These are phyloP conservation scores for Sclerotinia subarctica DNA, from an alignment of 2,329 filamentous ascomycete genomes.

Conservation along the genomic window DNA sequence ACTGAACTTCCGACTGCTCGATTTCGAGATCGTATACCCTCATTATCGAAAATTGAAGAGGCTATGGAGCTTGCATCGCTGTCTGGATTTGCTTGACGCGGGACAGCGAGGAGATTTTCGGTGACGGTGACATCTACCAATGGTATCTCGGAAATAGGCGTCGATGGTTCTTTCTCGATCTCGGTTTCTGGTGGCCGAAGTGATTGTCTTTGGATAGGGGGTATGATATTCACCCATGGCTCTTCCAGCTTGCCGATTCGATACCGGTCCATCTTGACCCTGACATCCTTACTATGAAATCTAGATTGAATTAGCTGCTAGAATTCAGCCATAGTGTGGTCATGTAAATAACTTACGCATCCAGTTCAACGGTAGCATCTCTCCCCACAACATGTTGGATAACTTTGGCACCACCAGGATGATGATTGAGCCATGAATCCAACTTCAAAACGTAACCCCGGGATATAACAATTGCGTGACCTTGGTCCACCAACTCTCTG, in stretches of 20 bases:
- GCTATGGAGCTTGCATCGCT: constrained; percentile 6
- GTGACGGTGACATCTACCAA: constrained; percentile 43
- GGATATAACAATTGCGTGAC: constrained; percentile 15
- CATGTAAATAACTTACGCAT: constrained; percentile 63
- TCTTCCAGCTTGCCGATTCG: constrained; percentile 80
- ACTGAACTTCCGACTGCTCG: constrained; percentile 35
- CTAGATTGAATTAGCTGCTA: constrained; percentile 44
- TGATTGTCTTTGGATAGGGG: constrained; percentile 67
- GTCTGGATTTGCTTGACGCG: constrained; percentile 2
- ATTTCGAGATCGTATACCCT: neutral
- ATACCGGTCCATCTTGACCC: constrained; percentile 71
- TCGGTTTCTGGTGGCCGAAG: neutral
- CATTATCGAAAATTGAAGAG: constrained; percentile 5
- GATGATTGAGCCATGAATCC: constrained; percentile 83
- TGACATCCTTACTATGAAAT: constrained; percentile 77
- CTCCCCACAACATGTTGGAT: constrained; percentile 91
- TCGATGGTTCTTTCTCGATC: constrained; percentile 6
- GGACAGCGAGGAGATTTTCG: constrained; percentile 64
- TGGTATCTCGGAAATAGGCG: neutral
- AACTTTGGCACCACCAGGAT: constrained; percentile 87
- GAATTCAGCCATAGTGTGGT: neutral
- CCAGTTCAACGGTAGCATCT: constrained; percentile 92
- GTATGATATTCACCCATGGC: constrained; percentile 80
- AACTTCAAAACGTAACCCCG: constrained; percentile 67
- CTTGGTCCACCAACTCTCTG: constrained; percentile 14